Percentiles rank a stretch among this genome's conserved stretches.
Conservation (phyloP, 2,329 filamentous ascomycete species). For the Aureobasidium leucospermi region DNA sequence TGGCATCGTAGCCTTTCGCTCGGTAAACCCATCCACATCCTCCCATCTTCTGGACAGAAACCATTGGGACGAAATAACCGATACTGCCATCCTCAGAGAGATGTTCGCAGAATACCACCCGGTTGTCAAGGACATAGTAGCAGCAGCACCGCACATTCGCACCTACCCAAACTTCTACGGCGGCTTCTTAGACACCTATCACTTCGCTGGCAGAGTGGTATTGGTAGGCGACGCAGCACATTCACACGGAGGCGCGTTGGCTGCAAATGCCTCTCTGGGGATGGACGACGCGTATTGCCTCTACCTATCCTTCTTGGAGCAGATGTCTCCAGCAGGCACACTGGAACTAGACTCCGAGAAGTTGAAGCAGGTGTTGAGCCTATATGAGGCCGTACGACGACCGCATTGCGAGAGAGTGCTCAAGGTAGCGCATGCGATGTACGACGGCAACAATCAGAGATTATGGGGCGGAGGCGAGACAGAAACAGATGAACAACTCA, state of each 20-base stretch:
- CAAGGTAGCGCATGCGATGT: constrained; percentile 20
- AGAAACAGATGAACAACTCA: constrained; percentile 22
- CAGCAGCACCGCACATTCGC: constrained; percentile 26
- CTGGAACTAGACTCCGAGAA: neutral
- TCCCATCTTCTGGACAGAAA: neutral
- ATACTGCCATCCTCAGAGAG: constrained; percentile 17
- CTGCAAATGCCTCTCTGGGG: constrained; percentile 33
- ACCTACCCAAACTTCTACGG: constrained; percentile 32
- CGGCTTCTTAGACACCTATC: constrained; percentile 25
- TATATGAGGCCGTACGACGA: constrained; percentile 30
- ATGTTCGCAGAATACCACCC: constrained; percentile 17
- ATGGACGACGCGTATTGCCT: constrained; percentile 32
- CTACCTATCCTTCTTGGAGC: neutral
- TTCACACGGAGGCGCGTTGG: constrained; percentile 33
- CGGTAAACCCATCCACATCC: neutral
- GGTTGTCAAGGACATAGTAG: constrained; percentile 27
- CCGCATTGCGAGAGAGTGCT: constrained; percentile 29
- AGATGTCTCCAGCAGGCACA: neutral
- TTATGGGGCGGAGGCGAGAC: constrained; percentile 15
- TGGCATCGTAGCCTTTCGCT: constrained; percentile 26
- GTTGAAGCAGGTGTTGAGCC: constrained; percentile 19
- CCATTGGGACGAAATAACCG: neutral
- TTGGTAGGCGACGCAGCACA: constrained; percentile 34
- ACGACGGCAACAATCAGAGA: constrained; percentile 19
- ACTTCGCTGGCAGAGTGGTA: constrained; percentile 25